These are phyloP conservation scores for Ampelomyces quisqualis DNA, from an alignment of 2,329 filamentous ascomycete genomes.

Conservation along the genomic window DNA sequence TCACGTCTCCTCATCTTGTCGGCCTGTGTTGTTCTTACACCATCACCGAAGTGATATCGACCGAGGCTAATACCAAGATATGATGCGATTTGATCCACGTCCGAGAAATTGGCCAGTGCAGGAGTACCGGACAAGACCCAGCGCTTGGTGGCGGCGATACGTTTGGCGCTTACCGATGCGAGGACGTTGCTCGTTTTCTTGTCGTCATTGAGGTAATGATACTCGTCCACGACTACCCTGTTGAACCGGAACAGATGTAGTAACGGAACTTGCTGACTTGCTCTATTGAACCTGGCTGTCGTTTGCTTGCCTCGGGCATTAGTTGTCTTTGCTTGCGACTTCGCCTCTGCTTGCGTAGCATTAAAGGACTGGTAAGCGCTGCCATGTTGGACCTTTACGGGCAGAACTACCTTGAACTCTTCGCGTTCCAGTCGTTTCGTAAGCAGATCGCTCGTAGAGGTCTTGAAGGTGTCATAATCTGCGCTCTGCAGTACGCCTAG, in stretches of 20 bases:
- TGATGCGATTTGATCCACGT: conserved; percentile 60
- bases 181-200: conserved; percentile 31
- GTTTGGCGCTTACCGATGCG: conserved; percentile 44
- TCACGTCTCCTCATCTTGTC: conserved; percentile 42
- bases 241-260: conserved; percentile 64
- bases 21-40: conserved; percentile 49
- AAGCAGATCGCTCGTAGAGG: conserved; percentile 22
- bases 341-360: conserved; percentile 5
- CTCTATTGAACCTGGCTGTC: background rate
- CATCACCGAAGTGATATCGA: conserved; percentile 52
- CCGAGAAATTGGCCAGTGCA: conserved; percentile 57
- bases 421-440: conserved; percentile 31
- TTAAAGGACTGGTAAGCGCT: conserved; percentile 33
- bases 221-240: conserved; percentile 65
- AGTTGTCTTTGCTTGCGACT: conserved; percentile 7
- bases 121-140: conserved; percentile 68
- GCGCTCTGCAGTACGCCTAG: conserved; percentile 39
- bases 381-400: conserved; percentile 43
- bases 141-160: conserved; percentile 53
- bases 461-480: conserved; percentile 35
- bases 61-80: conserved; percentile 59
- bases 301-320: background rate
- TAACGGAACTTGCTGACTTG: conserved; percentile 27
- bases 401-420: conserved; percentile 43
- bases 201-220: conserved; percentile 55